Evolutionary conservation across 2,329 filamentous ascomycete species (phyloP).

Genomic region (Aspergillus floridensis): DNA sequence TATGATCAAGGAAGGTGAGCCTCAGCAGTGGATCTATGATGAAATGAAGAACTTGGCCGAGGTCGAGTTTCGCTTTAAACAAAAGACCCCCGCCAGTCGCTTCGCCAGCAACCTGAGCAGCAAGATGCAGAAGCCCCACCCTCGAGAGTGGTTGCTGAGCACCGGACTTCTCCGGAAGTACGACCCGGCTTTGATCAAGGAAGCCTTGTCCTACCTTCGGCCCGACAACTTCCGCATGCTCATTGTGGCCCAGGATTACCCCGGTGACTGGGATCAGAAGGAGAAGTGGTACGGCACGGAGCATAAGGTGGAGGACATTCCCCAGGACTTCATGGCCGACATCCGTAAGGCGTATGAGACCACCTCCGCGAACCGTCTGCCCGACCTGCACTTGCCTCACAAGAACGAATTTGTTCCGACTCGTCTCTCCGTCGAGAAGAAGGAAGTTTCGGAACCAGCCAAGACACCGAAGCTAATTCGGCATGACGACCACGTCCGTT

Average conservation of each 20-base stretch:
- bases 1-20: slow-evolving; percentile 73
- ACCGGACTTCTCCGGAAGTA: slow-evolving; percentile 77
- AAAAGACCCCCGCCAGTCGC: slow-evolving; percentile 84
- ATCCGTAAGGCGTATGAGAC: slow-evolving; percentile 64
- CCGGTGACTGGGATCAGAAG: slow-evolving; percentile 79
- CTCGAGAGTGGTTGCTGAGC: slow-evolving; percentile 83
- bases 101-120: slow-evolving; percentile 84
- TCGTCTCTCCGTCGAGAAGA: slow-evolving; percentile 91
- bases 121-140: slow-evolving; percentile 87
- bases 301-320: slow-evolving; percentile 78
- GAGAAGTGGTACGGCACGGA: slow-evolving; percentile 99
- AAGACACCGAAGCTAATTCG: slow-evolving; percentile 77
- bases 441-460: slow-evolving; percentile 73
- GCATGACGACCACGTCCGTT: slow-evolving; percentile 74
- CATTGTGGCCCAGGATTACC: slow-evolving; percentile 77
- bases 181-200: slow-evolving; percentile 70
- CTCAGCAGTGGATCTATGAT: slow-evolving; percentile 89
- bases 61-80: slow-evolving; percentile 90
- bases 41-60: slow-evolving; percentile 89
- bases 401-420: slow-evolving; percentile 95
- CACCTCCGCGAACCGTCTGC: slow-evolving; percentile 58
- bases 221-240: slow-evolving; percentile 88
- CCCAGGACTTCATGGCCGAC: slow-evolving; percentile 69
- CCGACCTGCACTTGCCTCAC: slow-evolving; percentile 79
- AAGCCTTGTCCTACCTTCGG: slow-evolving; percentile 69